Evolutionary conservation across 1,139 yeast genomes (phyloP), one percentile per base, ranked within the genome.

Genomic region (Diutina catenulata): DNA sequence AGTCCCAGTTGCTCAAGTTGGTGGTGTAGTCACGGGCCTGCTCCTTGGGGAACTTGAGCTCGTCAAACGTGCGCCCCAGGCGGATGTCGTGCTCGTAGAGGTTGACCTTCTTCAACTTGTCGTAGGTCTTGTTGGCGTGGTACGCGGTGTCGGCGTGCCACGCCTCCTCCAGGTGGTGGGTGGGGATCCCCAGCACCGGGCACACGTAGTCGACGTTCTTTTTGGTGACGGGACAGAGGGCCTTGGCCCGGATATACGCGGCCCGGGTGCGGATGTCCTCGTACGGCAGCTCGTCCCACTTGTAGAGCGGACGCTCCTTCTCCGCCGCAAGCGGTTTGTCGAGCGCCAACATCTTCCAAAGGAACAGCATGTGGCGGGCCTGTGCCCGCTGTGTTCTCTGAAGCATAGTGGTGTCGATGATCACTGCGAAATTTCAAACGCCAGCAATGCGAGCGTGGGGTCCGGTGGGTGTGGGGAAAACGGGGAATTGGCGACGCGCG

Each of bases 161-260:
- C 2, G 95, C 96, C 48, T 80, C 88, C 51, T 71, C 70, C 21
- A 86, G 77, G 53, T 86, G 94, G 56, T 91, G 98, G 5, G 98
- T 91, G 21, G 98, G 98, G 41, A 91, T 87, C 5, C 98, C 98
- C 5, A 95, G 81, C 42, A 74, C 62, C 4, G 98, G 98, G 62
- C 98, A 91, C 2, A 91, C 86, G 57, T 69, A 91, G 47, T 80
- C 69, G 42, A 91, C 87, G 40, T 81, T 79, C 46, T 79, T 74
- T 20, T 76, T 68, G 1, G 97, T 87, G 14, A 88, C 91, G 0
- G 97, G 97, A 57, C 98, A 91, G 51, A 74, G 74, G 6, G 95
- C 97, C 44, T 79, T 68, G 19, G 94, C 81, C 56, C 88, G 72
- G 45, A 91, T 91, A 44, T 78, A 75, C 13, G 95, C 96, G 1